Base-by-base conservation (phyloP, 2,329 filamentous ascomycete species). In the Colletotrichum sp. region DNA sequence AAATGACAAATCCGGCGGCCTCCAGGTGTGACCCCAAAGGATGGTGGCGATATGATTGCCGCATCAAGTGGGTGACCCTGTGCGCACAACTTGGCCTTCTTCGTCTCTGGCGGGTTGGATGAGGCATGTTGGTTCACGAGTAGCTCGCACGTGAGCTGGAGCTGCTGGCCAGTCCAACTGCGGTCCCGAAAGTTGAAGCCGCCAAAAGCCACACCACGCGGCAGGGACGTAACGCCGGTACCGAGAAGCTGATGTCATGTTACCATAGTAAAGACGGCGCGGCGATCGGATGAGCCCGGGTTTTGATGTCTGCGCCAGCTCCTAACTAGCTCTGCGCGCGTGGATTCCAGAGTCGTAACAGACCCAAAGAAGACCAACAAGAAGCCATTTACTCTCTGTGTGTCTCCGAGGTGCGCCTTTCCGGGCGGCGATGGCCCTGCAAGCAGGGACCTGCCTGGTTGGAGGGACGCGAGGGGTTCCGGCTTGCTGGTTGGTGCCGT, bases 401-500 rank as follows among this genome's bases (percentile, higher is more conserved):
- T 52, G 18, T 52, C n/a, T 21, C n/a, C n/a, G n/a, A 52, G n/a
- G 12, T 52, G n/a, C n/a, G 49, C 28, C 34, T 28, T 34, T 39
- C 34, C 30, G 52, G 15, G 64, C 44, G 15, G 16, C 28, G 30
- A 59, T 39, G 55, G 32, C 57, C 34, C 57, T 68, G 57, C 16
- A 24, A 18, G 44, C 73, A 73, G 64, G 73, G 72, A 28, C 55
- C 34, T 57, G 69, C 69, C 36, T 63, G 63, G 60, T 26, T 72
- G 16, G 28, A 62, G 39, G 10, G 30, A 34, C 69, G 39, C 55
- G 63, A 68, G 21, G 59, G n/a, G 71, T 36, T 30, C 63, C 69
- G 39, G 64, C 70, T 44, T 36, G 57, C 70, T 73, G 73, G 73
- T 59, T 64, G 70, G 64, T 72, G 57, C 36, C 66, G 26, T 64